Evolutionary conservation across 331 rosid genomes (phyloP).

Genomic region (Telfairia occidentalis): DNA sequence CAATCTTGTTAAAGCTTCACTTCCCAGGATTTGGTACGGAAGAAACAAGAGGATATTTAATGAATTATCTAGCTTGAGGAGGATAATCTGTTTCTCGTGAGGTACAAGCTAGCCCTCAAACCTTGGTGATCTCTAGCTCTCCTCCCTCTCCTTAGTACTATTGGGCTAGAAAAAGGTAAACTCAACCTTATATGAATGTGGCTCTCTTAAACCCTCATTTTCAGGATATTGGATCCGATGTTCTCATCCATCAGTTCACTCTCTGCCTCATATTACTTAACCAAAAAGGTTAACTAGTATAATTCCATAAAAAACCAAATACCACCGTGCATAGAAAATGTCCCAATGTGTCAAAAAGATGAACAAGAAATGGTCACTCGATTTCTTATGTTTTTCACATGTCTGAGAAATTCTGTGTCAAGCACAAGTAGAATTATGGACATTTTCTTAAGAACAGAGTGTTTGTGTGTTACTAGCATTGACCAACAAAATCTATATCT

Average conservation of each 20-base stretch:
- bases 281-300: background rate
- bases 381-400: background rate
- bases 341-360: background rate
- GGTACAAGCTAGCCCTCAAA: background rate
- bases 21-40: too few relatives aligned
- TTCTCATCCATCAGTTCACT: background rate
- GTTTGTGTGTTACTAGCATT: background rate
- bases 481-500: background rate
- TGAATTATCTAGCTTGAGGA: too few relatives aligned
- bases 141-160: background rate
- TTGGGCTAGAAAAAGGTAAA: background rate
- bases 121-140: background rate
- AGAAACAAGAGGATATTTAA: too few relatives aligned
- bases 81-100: background rate
- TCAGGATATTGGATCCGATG: background rate
- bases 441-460: background rate
- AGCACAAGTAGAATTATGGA: background rate
- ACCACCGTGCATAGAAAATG: background rate
- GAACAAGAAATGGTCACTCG: background rate
- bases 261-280: background rate
- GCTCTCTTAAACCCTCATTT: background rate
- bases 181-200: too few relatives aligned
- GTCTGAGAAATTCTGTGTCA: too few relatives aligned
- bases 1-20: too few relatives aligned
- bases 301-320: background rate